Conservation (phyloP, 805 yeast species). For the Candida silvicultrix region DNA sequence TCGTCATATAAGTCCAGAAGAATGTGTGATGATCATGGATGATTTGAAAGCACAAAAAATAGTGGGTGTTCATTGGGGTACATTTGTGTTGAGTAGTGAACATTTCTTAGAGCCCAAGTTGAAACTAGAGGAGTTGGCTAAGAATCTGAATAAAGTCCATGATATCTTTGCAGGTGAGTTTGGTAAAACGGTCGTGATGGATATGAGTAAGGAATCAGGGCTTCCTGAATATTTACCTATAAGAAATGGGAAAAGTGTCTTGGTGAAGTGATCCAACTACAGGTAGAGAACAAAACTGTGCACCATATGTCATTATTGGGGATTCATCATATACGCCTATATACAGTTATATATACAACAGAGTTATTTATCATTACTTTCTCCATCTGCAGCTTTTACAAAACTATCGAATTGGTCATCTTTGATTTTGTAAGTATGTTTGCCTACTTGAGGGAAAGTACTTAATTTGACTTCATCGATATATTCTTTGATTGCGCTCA, state of each 20-base stretch:
- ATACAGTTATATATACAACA: neutral
- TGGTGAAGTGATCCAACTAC: slow-evolving; percentile 24
- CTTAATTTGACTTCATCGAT: slow-evolving; percentile 48
- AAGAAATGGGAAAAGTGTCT: slow-evolving; percentile 25
- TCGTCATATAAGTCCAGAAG: slow-evolving; percentile 80
- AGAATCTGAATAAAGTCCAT: slow-evolving; percentile 25
- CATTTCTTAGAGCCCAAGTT: slow-evolving; percentile 79
- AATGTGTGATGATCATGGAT: slow-evolving; percentile 60
- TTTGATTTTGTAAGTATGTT: slow-evolving; percentile 65
- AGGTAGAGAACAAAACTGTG: too few relatives aligned
- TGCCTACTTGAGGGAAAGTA: slow-evolving; percentile 53
- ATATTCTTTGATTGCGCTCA: slow-evolving; percentile 47
- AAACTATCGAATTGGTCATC: slow-evolving; percentile 51
- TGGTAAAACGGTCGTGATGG: slow-evolving; percentile 62
- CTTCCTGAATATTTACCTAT: slow-evolving; percentile 14
- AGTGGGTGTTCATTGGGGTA: slow-evolving; percentile 96
- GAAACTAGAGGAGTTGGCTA: slow-evolving; percentile 46
- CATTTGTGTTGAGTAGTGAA: slow-evolving; percentile 85
- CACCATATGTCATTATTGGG: too few relatives aligned
- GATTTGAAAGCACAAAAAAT: slow-evolving; percentile 56
- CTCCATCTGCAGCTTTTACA: slow-evolving; percentile 17
- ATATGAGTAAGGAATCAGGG: slow-evolving; percentile 8
- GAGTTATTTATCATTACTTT: neutral
- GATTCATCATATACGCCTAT: too few relatives aligned
- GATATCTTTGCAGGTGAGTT: slow-evolving; percentile 61